Base-by-base conservation (phyloP, 176 grass and related monocot species). In the Bonia amplexicaulis region DNA sequence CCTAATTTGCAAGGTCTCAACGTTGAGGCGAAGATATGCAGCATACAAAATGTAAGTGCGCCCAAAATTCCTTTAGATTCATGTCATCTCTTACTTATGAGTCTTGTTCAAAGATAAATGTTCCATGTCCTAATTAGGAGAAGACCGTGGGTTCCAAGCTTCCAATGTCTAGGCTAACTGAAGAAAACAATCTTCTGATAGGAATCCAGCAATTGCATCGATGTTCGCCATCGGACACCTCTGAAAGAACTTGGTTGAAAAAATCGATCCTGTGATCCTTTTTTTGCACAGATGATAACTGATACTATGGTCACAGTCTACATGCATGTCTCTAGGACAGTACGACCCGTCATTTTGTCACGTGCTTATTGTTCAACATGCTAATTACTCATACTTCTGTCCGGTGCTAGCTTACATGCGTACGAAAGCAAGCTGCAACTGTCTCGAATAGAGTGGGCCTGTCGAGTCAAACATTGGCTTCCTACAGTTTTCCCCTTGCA, bases 21-120 rank as follows among this genome's bases (percentile, higher is more conserved):
- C 74, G 73, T 92, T 84, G 37, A 74, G 87, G 8, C 6, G 9
- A 86, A 92, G 68, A 86, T 87, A 83, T 23, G 61, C 51, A 71
- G 63, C 83, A 82, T 86, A 84, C 82, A 53, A 86, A 89, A 78
- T 80, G 60, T 84, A 86, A 85, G 74, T 92, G 79, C 83, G 61
- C 69, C 69, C 20, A 78, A 76, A 46, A 69, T 87, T 76, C 68
- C 75, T 75, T 87, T n/a, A 60, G 40, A 73, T 80, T 84, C 31
- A 69, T 90, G 70, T 35, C 61, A 84, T 80, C 25, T 74, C 63
- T 89, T 82, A 42, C 84, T 42, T 80, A 80, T 62, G 10, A 77
- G 63, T 62, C 37, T 55, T 89, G 22, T 71, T 82, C 37, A 53
- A 85, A 85, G 82, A 77, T 20, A 69, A 74, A 68, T 78, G 75